phyloP scores from a whole-genome alignment of 768 basidiomycete genomes.

The Mycena rebaudengoi region DNA sequence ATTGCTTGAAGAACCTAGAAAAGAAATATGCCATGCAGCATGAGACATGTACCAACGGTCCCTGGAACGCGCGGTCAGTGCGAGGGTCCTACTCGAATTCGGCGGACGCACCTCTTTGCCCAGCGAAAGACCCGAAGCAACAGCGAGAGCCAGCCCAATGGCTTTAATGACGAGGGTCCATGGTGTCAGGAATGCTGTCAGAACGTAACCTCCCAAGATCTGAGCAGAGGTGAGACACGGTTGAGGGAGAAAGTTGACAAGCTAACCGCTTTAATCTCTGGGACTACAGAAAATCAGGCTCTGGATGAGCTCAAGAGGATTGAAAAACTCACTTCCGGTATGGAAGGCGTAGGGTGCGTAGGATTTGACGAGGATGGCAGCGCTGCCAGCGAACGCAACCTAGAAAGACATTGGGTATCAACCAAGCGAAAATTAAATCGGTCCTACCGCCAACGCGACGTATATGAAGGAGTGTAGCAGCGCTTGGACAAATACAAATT shows the following conservation, averaged over 20 bases:
- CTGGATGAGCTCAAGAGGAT: conserved; percentile 43
- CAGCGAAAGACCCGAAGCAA: conserved; percentile 85
- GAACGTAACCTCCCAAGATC: conserved; percentile 87
- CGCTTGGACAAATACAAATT: conserved; percentile 65
- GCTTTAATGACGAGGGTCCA: conserved; percentile 90
- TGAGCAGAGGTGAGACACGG: conserved; percentile 31
- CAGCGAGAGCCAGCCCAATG: conserved; percentile 82
- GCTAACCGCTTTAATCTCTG: conserved; percentile 80
- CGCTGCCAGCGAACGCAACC: conserved; percentile 70
- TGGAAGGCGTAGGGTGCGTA: conserved; percentile 84
- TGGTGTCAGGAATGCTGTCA: conserved; percentile 85
- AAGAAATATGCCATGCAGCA: conserved; percentile 83
- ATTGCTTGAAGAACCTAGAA: conserved; percentile 72
- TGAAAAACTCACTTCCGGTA: conserved; percentile 85
- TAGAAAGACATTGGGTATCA: conserved; percentile 32
- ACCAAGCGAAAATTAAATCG: neutral
- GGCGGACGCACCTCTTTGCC: conserved; percentile 77
- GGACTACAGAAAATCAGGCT: conserved; percentile 53
- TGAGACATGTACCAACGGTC: conserved; percentile 86
- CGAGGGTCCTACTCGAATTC: conserved; percentile 11
- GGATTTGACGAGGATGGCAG: conserved; percentile 66
- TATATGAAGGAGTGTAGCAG: conserved; percentile 73
- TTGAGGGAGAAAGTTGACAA: neutral
- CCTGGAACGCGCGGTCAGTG: conserved; percentile 46
- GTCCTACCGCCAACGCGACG: conserved; percentile 67